phyloP scores from a whole-genome alignment of 331 rosid species.

The Cydonia oblonga region DNA sequence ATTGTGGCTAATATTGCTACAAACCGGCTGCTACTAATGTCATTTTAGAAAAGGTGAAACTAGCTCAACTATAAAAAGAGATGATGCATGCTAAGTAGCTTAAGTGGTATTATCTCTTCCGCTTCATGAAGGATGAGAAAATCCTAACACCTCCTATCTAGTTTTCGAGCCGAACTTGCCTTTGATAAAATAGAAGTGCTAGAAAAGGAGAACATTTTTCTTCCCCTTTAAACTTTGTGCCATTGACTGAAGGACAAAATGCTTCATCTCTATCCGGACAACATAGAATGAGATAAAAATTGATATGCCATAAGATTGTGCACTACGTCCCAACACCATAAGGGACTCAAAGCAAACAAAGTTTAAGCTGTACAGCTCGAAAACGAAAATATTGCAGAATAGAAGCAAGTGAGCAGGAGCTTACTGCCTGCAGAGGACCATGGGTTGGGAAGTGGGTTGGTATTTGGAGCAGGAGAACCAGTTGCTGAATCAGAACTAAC shows the following conservation, averaged over 20 bases:
- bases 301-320: neutral
- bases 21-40: neutral
- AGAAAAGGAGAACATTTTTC: neutral
- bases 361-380: neutral
- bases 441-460: slow-evolving; percentile 81
- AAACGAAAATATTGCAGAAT: neutral
- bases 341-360: neutral
- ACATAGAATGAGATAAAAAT: neutral
- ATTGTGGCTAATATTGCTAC: neutral
- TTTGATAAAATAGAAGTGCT: neutral
- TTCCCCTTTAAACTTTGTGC: neutral
- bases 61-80: neutral
- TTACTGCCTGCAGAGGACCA: slow-evolving; percentile 58
- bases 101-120: neutral
- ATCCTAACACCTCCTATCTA: neutral
- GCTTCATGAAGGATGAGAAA: neutral
- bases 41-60: neutral
- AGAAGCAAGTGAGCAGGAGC: slow-evolving; percentile 11
- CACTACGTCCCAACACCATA: neutral
- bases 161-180: neutral
- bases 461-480: slow-evolving; percentile 59
- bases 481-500: slow-evolving; percentile 40
- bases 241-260: neutral
- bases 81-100: neutral
- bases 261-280: neutral